Evolutionary conservation across 2,329 filamentous ascomycete genomes (phyloP).

Genomic region (Xylaria sp.): DNA sequence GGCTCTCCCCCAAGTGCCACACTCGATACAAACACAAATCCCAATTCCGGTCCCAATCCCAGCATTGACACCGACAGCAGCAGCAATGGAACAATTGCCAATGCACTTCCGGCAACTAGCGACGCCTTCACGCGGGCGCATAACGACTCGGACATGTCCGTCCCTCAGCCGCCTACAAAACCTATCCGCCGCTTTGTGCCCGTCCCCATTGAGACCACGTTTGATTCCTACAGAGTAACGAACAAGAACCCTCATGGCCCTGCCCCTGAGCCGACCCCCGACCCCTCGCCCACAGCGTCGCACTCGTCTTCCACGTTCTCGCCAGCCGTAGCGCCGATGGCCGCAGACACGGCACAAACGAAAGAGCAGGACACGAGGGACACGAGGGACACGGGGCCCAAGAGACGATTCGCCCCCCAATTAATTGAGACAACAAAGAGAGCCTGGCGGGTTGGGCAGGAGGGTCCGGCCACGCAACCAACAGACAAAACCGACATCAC

Average conservation of each 20-base stretch:
- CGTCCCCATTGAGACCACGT: slow-evolving; percentile 74
- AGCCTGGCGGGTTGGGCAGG: slow-evolving; percentile 69
- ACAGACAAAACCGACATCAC: slow-evolving; percentile 76
- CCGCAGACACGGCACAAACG: neutral
- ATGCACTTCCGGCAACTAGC: slow-evolving; percentile 33
- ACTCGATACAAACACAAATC: neutral
- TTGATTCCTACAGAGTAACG: slow-evolving; percentile 60
- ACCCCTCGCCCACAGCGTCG: slow-evolving; percentile 57
- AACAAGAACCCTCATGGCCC: slow-evolving; percentile 51
- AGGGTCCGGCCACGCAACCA: slow-evolving; percentile 64
- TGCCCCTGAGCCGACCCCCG: slow-evolving; percentile 63
- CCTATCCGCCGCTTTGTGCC: slow-evolving; percentile 64
- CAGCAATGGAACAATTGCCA: slow-evolving; percentile 6
- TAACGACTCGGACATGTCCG: slow-evolving; percentile 37
- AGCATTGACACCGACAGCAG: neutral
- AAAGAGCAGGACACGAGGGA: slow-evolving; percentile 24
- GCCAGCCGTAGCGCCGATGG: slow-evolving; percentile 14
- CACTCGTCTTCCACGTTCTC: slow-evolving; percentile 45
- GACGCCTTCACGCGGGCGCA: slow-evolving; percentile 40
- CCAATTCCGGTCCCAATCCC: neutral
- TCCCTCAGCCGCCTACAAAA: slow-evolving; percentile 30
- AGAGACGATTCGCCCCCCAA: slow-evolving; percentile 73
- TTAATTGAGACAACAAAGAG: slow-evolving; percentile 81
- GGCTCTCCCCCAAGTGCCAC: neutral
- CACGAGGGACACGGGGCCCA: slow-evolving; percentile 42